phyloP scores from a whole-genome alignment of 441 rosid species.

The Croton laevigatus region DNA sequence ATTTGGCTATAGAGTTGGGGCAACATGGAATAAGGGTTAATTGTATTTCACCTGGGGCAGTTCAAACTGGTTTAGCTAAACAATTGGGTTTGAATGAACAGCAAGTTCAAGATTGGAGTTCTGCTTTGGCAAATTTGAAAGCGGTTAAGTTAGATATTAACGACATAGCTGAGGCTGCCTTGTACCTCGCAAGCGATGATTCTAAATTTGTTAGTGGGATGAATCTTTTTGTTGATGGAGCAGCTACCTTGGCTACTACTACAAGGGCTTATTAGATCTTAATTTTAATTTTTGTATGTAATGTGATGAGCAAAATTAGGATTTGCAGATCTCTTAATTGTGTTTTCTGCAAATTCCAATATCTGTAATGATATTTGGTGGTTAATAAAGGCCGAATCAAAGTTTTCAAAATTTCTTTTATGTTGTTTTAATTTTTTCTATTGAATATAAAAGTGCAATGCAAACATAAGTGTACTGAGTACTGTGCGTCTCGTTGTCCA shows the following conservation, averaged over 20 bases:
- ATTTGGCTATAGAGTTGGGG: conserved; percentile 8
- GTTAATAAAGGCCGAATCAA: no score
- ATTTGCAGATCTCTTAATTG: no score
- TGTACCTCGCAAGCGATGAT: conserved; percentile 15
- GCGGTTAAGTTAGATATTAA: not conserved
- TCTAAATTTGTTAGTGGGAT: conserved; percentile 7
- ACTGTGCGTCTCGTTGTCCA: no score
- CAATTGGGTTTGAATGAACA: not conserved
- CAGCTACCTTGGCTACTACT: not conserved
- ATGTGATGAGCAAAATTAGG: no score
- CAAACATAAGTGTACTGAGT: no score
- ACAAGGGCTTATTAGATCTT: not conserved
- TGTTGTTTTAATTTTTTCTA: no score
- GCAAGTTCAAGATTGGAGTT: not conserved
- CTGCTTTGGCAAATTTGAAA: not conserved
- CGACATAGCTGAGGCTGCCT: conserved; percentile 12
- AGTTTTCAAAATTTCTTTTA: no score
- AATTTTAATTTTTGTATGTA: no score
- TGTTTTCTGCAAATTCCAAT: no score
- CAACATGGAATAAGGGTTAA: conserved; percentile 11
- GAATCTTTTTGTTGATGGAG: conserved; percentile 12
- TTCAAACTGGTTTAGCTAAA: not conserved
- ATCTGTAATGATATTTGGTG: no score
- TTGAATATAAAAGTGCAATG: no score
- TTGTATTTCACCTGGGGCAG: not conserved